Base-by-base conservation (phyloP, 768 basidiomycete genomes). In the Lentinula detonsa region DNA sequence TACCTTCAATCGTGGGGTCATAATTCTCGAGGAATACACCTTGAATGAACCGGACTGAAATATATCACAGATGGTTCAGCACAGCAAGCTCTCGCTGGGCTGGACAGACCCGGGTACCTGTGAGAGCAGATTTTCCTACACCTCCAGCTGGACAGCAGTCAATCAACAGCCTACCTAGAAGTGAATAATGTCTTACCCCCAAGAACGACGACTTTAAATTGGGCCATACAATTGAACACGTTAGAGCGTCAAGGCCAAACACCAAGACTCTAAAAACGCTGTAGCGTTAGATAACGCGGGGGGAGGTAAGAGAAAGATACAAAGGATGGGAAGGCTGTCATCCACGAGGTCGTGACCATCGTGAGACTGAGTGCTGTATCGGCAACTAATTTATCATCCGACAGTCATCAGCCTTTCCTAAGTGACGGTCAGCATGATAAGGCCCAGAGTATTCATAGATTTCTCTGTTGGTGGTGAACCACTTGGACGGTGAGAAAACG, bases 91-190 rank as follows among this genome's bases (percentile, higher is more conserved):
- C 21, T 55, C 35, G 31, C 39, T 46, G 49, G 39, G 37, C 15
- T 34, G 53, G 43, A 43, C 10, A 39, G 4, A 35, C 21, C 31
- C 28, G 61, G 66, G 56, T 64, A 78, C 82, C 79, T 69, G 90
- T 91, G 37, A 94, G 78, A 11, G 92, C 90, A 28, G 91, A 93
- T 73, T 94, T 94, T 52, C 92, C 92, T 57, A 94, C 91, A 23
- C 92, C 92, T 67, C 92, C 92, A 68, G 91, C 91, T 92, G 53
- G 6, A 16, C 37, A 56, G n/a, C 34, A 56, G 40, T 43, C 18
- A 18, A 61, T 58, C 54, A 63, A 50, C 57, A 58, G 66, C 57
- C 55, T 50, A 35, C 51, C 28, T 62, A 57, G 15, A 48, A 49
- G 57, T 34, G 43, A 59, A 34, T 50, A 28, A 34, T 45, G 71